Evolutionary conservation across 1,284 basidiomycete genomes (phyloP), one percentile per base, ranked within the genome.

Genomic region (Ceratobasidium sp.): DNA sequence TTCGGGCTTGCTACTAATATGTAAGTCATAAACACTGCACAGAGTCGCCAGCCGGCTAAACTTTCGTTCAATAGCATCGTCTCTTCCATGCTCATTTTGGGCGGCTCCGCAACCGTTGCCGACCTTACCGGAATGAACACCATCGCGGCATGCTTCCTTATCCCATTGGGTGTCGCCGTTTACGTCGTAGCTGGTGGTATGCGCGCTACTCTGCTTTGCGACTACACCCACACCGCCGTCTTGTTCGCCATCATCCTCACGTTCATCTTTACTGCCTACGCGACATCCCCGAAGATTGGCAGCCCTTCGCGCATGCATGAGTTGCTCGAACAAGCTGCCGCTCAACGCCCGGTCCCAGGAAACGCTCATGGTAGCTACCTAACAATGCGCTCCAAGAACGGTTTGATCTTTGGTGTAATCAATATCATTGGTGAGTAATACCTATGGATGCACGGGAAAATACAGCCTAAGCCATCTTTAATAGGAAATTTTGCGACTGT

Each of bases 331-430:
- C 34, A 78, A 28, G 86, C 84, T 0, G 77, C 85, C 0, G 77
- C 76, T 2, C 76, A 78, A 32, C 80, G 79, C 52, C 87, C 88
- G 0, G 85, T 91, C 36, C 62, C 80, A 0, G 87, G 86, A 41
- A 91, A 91, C 78, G 86, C 86, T 0, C 80, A 83, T 14, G 88
- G 89, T 1, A 86, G 84, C 3, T 91, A 90, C 79, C 80, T 90
- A 26, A 91, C 95, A 3, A 92, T 97, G 84, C 87, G 92, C 34
- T 92, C 89, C 4, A 87, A 88, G 79, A 86, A 89, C 70, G 95
- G 93, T 0, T 81, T 97, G 30, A 90, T 95, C 73, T 97, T 97
- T 76, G 93, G 93, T 28, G 88, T 96, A 10, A 91, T 96, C 80
- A 96, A 95, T 80, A 87, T 85, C n/a, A 73, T 73, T 64, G 60